Evolutionary conservation across 192 early-diverging fungal species (phyloP).

Genomic region (Coemansia sp.): DNA sequence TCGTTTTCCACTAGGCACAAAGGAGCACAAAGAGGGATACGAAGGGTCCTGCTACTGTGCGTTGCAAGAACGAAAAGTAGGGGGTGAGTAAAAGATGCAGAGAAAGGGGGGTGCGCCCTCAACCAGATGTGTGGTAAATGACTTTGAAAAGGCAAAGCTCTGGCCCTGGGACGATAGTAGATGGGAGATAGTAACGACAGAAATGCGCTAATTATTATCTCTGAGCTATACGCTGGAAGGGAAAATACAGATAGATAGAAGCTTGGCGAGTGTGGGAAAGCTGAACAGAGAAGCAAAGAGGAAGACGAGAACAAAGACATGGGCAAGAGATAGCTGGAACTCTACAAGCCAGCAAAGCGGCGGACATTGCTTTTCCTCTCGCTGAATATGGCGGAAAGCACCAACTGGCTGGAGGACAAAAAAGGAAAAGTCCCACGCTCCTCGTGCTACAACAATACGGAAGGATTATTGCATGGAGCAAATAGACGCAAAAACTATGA

Average conservation of each 20-base stretch:
- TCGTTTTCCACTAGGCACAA: background rate
- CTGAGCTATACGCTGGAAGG: background rate
- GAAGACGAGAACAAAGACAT: background rate
- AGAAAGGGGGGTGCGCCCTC: background rate
- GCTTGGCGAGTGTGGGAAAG: conserved; percentile 5
- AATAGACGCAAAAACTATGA: background rate
- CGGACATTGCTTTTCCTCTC: conserved; percentile 6
- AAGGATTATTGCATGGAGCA: background rate
- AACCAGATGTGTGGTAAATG: conserved; percentile 1
- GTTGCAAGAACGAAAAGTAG: background rate
- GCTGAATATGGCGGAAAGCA: background rate
- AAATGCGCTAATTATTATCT: background rate
- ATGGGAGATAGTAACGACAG: conserved; percentile 4
- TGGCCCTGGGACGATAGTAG: background rate
- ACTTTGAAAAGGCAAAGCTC: background rate
- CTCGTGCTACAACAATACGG: conserved; percentile 7
- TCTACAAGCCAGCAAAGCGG: conserved; percentile 8
- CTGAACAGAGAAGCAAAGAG: conserved; percentile 3
- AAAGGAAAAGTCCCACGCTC: conserved; percentile 43
- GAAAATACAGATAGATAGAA: background rate
- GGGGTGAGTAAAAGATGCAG: background rate
- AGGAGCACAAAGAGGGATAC: background rate
- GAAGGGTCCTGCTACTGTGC: conserved; percentile 8
- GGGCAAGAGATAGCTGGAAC: too few species aligned
- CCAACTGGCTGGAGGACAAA: background rate